phyloP scores from a whole-genome alignment of 2,329 filamentous ascomycete species.

The Thermoascus crustaceus region DNA sequence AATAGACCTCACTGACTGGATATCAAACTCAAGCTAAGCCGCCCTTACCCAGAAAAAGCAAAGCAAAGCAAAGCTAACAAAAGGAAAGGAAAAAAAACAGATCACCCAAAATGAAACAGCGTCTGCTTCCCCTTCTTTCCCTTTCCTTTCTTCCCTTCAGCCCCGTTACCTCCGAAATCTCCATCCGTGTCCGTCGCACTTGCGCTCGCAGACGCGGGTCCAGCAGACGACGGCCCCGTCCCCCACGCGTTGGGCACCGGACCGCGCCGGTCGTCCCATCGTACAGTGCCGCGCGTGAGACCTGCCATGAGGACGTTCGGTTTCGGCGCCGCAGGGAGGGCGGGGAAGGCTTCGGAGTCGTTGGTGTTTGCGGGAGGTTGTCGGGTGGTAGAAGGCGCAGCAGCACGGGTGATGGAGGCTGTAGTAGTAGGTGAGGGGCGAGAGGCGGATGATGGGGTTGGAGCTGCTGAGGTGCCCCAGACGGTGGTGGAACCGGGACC shows the following conservation, averaged over 20 bases:
- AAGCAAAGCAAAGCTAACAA: too few species aligned
- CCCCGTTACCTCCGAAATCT: constrained; percentile 9
- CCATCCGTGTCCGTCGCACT: constrained; percentile 2
- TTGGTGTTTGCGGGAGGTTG: constrained; percentile 13
- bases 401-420: constrained; percentile 20
- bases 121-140: constrained; percentile 31
- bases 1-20: too few species aligned
- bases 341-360: constrained; percentile 63
- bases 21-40: too few species aligned
- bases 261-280: constrained; percentile 36
- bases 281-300: constrained; percentile 38
- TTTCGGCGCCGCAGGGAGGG: constrained; percentile 70
- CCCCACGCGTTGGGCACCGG: constrained; percentile 32
- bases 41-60: too few species aligned
- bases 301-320: constrained; percentile 48
- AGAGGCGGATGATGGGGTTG: constrained; percentile 15
- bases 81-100: background rate
- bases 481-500: constrained; percentile 14
- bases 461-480: constrained; percentile 18
- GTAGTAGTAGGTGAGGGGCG: constrained; percentile 16
- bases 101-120: constrained; percentile 32
- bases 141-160: constrained; percentile 24
- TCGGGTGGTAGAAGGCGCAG: constrained; percentile 13
- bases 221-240: constrained; percentile 12
- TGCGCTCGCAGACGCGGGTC: constrained; percentile 8